Evolutionary conservation across 495 filamentous ascomycete species (phyloP).

Genomic region (Penicillium turbatum): DNA sequence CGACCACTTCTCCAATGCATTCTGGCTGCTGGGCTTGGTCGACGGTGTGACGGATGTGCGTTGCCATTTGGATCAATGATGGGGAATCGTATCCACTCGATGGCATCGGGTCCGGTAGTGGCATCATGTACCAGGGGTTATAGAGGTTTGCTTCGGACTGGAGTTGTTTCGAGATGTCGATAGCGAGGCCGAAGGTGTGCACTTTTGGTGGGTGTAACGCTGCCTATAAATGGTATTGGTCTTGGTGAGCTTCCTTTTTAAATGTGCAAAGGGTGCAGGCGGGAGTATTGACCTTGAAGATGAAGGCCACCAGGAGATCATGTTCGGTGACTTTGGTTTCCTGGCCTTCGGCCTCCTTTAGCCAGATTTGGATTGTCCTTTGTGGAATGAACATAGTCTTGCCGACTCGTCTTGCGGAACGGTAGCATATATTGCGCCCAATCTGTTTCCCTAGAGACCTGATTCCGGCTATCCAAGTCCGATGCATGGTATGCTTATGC

Average conservation of each 20-base stretch:
- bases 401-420: background rate
- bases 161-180: slow-evolving; percentile 5
- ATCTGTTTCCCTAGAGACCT: slow-evolving; percentile 3
- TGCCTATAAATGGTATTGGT: background rate
- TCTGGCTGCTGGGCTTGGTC: slow-evolving; percentile 3
- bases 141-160: slow-evolving; percentile 2
- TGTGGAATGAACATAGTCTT: background rate
- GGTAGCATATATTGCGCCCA: slow-evolving; percentile 1
- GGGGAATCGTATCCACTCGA: slow-evolving; percentile 1
- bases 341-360: background rate
- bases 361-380: background rate
- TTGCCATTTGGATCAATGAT: background rate
- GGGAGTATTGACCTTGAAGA: background rate
- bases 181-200: background rate
- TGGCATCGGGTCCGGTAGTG: slow-evolving; percentile 2
- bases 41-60: background rate
- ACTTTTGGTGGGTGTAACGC: background rate
- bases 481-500: background rate
- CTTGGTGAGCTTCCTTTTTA: background rate
- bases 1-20: slow-evolving; percentile 4
- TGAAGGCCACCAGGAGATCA: slow-evolving; percentile 1
- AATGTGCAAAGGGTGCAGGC: too few species aligned
- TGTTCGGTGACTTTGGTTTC: slow-evolving; percentile 4
- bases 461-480: slow-evolving; percentile 1
- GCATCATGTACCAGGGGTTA: slow-evolving; percentile 10